Evolutionary conservation across 2,329 filamentous ascomycete genomes (phyloP), one percentile per base, ranked within the genome.

Genomic region (Phaeosphaeriaceae sp.): DNA sequence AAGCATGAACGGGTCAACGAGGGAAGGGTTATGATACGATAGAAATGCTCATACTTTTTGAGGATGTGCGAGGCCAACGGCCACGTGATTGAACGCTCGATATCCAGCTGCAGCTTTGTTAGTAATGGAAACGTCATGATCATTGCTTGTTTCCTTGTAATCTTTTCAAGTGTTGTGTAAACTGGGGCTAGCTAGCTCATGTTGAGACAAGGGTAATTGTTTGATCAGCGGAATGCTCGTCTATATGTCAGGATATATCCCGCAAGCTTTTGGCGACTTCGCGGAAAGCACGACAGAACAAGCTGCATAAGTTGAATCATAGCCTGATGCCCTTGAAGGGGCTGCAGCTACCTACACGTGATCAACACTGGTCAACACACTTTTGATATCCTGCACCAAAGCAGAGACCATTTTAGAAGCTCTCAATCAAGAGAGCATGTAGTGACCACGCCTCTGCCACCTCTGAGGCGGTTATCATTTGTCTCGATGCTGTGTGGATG

Each of bases 31-130:
- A 36, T 15, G 31, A 36, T 36, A 13, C 13, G 13, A 50, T 48
- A 56, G 51, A 33, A 52, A 49, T 50, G 59, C 57, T 61, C 51
- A 58, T 63, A 62, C 61, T 69, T 71, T 62, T 63, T 63, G 63
- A 67, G 45, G 31, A 54, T 36, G 47, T 31, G 48, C 60, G 48
- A 63, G 58, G 47, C 54, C 55, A 51, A 61, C 54, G 49, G 51
- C 51, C 19, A 45, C 21, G 46, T 57, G 54, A 27, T 33, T 49
- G 27, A 33, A 47, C 44, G 53, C 57, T 56, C 27, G 40, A 54
- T 51, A 49, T 54, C 46, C 50, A 65, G 63, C 66, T 69, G 67
- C 68, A 69, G 66, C 60, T 51, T 54, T 48, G 56, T 52, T 51
- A 48, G 55, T 50, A 60, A 61, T 54, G 57, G 47, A 36, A 52